phyloP scores from a whole-genome alignment of 768 basidiomycete genomes.

The Suillus hirtellus region DNA sequence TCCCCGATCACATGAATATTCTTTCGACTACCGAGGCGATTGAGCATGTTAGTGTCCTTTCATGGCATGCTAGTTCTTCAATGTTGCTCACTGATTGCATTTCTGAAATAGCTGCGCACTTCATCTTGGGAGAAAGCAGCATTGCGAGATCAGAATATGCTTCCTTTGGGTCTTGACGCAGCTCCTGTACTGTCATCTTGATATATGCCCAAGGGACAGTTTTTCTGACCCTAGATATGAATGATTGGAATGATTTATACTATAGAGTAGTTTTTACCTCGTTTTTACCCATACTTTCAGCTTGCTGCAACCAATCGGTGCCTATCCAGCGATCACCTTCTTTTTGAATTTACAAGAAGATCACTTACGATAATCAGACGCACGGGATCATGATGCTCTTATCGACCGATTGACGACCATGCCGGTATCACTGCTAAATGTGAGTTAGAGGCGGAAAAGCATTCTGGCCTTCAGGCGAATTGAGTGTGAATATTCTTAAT shows the following conservation, averaged over 20 bases:
- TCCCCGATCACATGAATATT: constrained; percentile 81
- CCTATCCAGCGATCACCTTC: neutral
- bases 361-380: too few relatives aligned
- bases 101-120: constrained; percentile 46
- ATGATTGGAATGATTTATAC: neutral
- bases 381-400: neutral
- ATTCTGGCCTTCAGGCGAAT: too few relatives aligned
- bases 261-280: neutral
- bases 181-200: constrained; percentile 21
- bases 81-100: neutral
- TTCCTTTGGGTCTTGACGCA: constrained; percentile 56
- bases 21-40: constrained; percentile 56
- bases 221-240: neutral
- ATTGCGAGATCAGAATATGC: constrained; percentile 51
- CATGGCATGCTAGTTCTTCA: neutral
- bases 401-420: neutral
- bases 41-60: constrained; percentile 48
- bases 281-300: neutral
- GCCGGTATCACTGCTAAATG: too few relatives aligned
- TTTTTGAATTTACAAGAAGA: neutral
- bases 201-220: neutral
- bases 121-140: constrained; percentile 49
- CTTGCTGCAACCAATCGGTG: neutral
- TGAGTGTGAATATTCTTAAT: too few relatives aligned
- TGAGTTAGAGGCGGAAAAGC: too few relatives aligned